These are phyloP conservation scores for Herpetomonas muscarum DNA, from an alignment of 208 protist species.

Conservation along the genomic window DNA sequence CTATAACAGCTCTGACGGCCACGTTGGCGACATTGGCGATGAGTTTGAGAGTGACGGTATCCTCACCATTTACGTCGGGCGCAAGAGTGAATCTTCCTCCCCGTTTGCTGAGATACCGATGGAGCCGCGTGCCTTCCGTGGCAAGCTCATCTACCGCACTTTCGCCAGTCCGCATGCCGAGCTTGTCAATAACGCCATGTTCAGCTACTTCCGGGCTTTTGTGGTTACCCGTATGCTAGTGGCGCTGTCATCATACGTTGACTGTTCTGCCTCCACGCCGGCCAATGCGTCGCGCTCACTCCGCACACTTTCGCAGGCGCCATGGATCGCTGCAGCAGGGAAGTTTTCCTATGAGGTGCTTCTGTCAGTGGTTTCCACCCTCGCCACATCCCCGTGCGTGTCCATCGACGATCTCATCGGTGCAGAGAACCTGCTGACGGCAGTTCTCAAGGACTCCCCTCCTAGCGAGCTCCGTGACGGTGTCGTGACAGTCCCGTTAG, in stretches of 20 bases:
- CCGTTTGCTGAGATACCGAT: constrained; percentile 73
- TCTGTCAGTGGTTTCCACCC: constrained; percentile 28
- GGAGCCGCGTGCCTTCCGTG: constrained; percentile 73
- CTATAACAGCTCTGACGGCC: constrained; percentile 84
- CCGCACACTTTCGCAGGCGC: not conserved
- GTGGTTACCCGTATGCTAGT: constrained; percentile 82
- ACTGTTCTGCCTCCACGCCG: constrained; percentile 13
- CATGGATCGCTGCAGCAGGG: too few species aligned
- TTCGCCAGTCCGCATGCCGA: constrained; percentile 27
- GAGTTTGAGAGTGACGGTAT: constrained; percentile 85
- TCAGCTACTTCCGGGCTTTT: constrained; percentile 68
- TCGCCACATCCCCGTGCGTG: constrained; percentile 44
- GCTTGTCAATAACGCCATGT: constrained; percentile 35
- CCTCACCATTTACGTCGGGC: constrained; percentile 77
- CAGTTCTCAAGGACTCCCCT: constrained; percentile 25
- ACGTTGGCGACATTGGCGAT: constrained; percentile 68
- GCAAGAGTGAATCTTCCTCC: constrained; percentile 76
- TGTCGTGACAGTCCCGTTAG: constrained; percentile 35
- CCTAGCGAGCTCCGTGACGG: constrained; percentile 23
- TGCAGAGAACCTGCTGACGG: constrained; percentile 38
- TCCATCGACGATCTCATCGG: constrained; percentile 31
- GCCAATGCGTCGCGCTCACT: not conserved
- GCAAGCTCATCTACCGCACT: constrained; percentile 78
- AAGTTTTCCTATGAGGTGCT: constrained; percentile 49
- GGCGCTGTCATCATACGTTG: constrained; percentile 76